These are phyloP conservation scores for Senna siamea DNA, from an alignment of 306 rosid species.

Conservation along the genomic window DNA sequence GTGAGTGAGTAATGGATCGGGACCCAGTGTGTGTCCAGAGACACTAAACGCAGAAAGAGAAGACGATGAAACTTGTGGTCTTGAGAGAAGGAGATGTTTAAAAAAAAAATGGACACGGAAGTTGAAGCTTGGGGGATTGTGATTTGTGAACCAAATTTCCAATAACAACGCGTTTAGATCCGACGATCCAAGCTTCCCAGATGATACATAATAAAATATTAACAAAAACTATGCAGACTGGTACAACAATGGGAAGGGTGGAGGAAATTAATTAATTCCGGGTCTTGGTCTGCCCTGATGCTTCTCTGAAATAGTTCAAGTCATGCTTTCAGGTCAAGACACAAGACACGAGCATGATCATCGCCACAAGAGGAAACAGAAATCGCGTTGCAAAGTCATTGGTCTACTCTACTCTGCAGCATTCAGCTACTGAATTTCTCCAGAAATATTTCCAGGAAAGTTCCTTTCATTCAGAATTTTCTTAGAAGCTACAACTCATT, in stretches of 20 bases:
- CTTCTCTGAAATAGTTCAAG: neutral
- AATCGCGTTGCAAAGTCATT: no score
- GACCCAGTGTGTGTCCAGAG: neutral
- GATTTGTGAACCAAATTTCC: neutral
- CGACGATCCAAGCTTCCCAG: neutral
- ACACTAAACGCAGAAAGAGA: neutral
- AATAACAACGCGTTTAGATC: neutral
- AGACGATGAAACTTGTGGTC: neutral
- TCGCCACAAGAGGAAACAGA: no score
- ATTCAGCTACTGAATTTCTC: slow-evolving; percentile 7
- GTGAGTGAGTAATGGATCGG: slow-evolving; percentile 5
- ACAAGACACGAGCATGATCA: no score
- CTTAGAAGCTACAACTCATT: slow-evolving; percentile 10
- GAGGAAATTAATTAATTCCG: neutral
- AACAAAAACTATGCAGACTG: neutral
- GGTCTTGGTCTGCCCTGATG: neutral
- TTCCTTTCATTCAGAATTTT: neutral
- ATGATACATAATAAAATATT: no score
- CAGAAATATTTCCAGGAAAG: slow-evolving; percentile 36
- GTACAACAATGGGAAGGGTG: neutral
- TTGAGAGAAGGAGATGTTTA: neutral
- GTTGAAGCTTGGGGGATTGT: no score
- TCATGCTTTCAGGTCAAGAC: neutral
- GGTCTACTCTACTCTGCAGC: no score
- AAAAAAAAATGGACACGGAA: no score